Evolutionary conservation across 139 green algal genomes (phyloP).

Genomic region (Chloropicon primus): DNA sequence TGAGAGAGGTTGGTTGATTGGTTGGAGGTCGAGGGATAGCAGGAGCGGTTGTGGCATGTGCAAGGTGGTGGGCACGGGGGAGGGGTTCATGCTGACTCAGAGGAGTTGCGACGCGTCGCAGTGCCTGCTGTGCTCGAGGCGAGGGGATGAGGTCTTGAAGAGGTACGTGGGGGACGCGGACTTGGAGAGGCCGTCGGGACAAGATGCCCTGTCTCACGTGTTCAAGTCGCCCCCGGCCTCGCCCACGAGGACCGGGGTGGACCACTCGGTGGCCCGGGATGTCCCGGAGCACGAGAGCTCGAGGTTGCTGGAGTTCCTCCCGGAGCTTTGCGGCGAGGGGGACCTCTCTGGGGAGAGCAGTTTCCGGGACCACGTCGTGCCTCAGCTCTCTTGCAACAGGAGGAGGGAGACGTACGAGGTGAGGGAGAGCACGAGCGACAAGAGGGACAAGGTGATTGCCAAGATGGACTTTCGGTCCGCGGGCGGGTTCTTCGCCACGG

Average conservation of each 20-base stretch:
- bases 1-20: too few species aligned
- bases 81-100: background rate
- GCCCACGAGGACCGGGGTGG: too few species aligned
- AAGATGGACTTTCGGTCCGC: background rate
- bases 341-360: background rate
- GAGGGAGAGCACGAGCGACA: background rate
- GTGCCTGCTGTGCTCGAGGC: background rate
- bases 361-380: background rate
- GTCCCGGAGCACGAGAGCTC: too few species aligned
- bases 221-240: background rate
- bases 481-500: background rate
- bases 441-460: background rate
- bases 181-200: background rate
- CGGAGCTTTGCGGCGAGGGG: too few species aligned
- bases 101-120: background rate
- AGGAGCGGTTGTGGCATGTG: too few species aligned
- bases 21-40: too few species aligned
- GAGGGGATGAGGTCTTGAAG: background rate
- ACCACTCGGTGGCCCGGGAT: too few species aligned
- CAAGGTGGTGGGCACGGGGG: background rate
- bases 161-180: background rate
- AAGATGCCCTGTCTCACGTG: background rate
- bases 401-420: background rate
- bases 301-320: too few species aligned
- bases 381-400: background rate